Evolutionary conservation across 2,329 filamentous ascomycete species (phyloP).

Genomic region (Tetracladium maxilliforme): DNA sequence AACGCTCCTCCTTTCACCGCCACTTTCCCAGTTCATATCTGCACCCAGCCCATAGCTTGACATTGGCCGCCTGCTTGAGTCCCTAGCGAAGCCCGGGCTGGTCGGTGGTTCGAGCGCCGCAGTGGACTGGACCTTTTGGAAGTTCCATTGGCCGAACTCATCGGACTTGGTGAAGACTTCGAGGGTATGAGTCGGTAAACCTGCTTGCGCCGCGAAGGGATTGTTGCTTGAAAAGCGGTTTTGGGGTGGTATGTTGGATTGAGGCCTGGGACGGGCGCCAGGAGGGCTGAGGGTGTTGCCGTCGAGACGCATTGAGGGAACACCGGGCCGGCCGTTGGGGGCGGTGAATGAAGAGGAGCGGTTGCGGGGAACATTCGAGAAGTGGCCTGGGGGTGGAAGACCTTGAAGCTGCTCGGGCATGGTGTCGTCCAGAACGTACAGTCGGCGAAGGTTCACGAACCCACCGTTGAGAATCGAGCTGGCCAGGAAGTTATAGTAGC

Average conservation of each 20-base stretch:
- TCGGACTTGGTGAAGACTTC: slow-evolving; percentile 53
- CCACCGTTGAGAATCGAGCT: slow-evolving; percentile 65
- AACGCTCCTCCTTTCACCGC: slow-evolving; percentile 41
- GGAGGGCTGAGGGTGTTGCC: slow-evolving; percentile 6
- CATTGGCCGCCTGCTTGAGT: slow-evolving; percentile 22
- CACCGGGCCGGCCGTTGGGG: slow-evolving; percentile 6
- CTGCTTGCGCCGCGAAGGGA: slow-evolving; percentile 7
- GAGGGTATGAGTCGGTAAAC: slow-evolving; percentile 15
- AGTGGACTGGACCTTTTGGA: too few species aligned
- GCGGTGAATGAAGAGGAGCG: slow-evolving; percentile 5
- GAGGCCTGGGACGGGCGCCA: slow-evolving; percentile 6
- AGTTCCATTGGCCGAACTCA: slow-evolving; percentile 54
- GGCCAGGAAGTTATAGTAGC: slow-evolving; percentile 77
- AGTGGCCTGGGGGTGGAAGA: slow-evolving; percentile 54
- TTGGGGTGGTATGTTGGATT: slow-evolving; percentile 2
- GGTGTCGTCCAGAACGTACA: slow-evolving; percentile 75
- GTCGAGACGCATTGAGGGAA: slow-evolving; percentile 2
- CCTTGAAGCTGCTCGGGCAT: slow-evolving; percentile 67
- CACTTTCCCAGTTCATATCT: slow-evolving; percentile 15
- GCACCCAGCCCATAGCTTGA: slow-evolving; percentile 22
- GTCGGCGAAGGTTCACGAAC: slow-evolving; percentile 56
- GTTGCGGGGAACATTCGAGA: slow-evolving; percentile 30
- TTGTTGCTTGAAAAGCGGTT: slow-evolving; percentile 14
- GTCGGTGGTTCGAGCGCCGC: slow-evolving; percentile 34
- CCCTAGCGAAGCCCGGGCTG: slow-evolving; percentile 16